Evolutionary conservation across 176 grass and related monocot genomes (phyloP).

Genomic region (Raddia guianensis): DNA sequence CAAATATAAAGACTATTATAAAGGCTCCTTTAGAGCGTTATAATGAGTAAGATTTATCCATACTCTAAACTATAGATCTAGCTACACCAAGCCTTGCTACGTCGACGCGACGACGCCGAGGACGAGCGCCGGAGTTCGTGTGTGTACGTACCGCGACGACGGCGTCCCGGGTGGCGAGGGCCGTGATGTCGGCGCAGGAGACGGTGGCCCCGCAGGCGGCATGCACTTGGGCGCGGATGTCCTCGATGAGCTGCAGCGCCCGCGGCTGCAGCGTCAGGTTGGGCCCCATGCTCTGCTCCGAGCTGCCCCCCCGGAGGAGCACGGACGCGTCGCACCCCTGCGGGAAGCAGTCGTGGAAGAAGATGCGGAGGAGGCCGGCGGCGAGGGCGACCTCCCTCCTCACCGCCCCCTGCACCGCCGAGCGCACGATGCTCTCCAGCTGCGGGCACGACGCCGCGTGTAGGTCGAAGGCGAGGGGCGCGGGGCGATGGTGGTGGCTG

Average conservation of each 20-base stretch:
- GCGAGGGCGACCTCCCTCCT: slow-evolving; percentile 23
- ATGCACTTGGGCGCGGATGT: slow-evolving; percentile 34
- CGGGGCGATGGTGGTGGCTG: neutral
- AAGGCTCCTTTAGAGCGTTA: too few species aligned
- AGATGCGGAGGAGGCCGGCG: slow-evolving; percentile 53
- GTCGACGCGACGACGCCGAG: neutral
- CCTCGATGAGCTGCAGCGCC: slow-evolving; percentile 44
- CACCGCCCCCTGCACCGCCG: slow-evolving; percentile 22
- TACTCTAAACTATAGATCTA: too few species aligned
- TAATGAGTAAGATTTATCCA: too few species aligned
- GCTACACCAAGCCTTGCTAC: too few species aligned
- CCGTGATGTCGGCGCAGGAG: slow-evolving; percentile 46
- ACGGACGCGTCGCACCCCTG: slow-evolving; percentile 53
- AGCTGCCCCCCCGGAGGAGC: slow-evolving; percentile 20
- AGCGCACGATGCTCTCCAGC: slow-evolving; percentile 24
- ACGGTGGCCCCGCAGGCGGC: slow-evolving; percentile 29
- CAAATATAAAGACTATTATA: too few species aligned
- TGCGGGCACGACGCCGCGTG: slow-evolving; percentile 21
- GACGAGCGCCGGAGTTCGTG: neutral
- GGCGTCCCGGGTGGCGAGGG: slow-evolving; percentile 37
- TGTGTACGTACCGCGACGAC: neutral
- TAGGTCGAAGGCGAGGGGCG: slow-evolving; percentile 7
- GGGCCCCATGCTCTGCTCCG: slow-evolving; percentile 19
- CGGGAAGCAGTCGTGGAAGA: slow-evolving; percentile 58
- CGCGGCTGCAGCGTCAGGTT: slow-evolving; percentile 20